Base-by-base conservation (phyloP, 768 basidiomycete species). In the Boletus subparvulus region DNA sequence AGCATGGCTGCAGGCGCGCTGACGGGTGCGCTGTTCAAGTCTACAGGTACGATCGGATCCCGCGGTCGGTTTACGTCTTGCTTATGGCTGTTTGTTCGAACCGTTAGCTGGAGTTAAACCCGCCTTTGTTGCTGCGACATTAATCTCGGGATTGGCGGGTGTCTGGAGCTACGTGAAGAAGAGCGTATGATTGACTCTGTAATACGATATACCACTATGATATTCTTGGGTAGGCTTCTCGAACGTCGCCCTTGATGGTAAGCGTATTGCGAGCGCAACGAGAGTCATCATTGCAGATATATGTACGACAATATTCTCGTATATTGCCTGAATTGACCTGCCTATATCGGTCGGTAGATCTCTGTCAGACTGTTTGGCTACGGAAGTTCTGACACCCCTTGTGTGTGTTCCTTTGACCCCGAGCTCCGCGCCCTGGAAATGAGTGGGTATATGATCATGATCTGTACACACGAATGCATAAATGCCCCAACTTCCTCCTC, bases 141-240 rank as follows among this genome's bases (percentile, higher is more conserved):
- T 97, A 63, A 88, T 94, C 74, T 94, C 94, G 63, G 90, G 86
- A 64, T 79, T 87, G 71, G 95, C 96, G 58, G 95, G 95, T 55
- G 78, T 85, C 57, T 99, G 96, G 96, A 92, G 94, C 76, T 90
- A 86, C 78, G 84, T 94, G 77, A 98, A 99, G 82, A 87, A 83
- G 77, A 87, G 80, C 68, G 81, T 95, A 75, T 92, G 81, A 88
- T 80, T 66, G 66, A 71, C 71, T 69, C 68, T 78, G 73, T 73
- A 74, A 64, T 63, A 67, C 36, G 65, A 60, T 69, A 73, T 74
- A 72, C 63, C 69, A 64, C 67, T 69, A 70, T 79, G 77, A 75
- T 85, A 78, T 76, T 59, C 55, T 74, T 73, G 80, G 71, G 75
- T 77, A 81, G 57, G 54, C 55, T 53, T 57, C 37, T 54, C 49